These are phyloP conservation scores for Bondarzewia mesenterica DNA, from an alignment of 1,284 basidiomycete species.

Conservation along the genomic window DNA sequence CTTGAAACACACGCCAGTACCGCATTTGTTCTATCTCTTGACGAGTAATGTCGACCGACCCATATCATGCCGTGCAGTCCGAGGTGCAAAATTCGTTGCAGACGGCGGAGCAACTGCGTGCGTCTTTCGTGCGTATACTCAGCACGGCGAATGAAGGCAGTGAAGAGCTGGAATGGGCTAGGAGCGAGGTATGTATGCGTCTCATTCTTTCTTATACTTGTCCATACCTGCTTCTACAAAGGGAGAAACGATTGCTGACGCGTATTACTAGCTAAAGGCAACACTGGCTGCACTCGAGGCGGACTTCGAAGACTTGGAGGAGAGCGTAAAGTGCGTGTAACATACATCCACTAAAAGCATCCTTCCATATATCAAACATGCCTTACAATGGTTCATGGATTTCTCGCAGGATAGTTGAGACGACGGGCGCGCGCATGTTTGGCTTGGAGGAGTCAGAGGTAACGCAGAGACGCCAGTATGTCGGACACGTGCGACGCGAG, in stretches of 20 bases:
- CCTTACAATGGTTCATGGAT: conserved; percentile 2
- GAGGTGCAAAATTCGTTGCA: conserved; percentile 70
- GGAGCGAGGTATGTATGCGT: conserved; percentile 65
- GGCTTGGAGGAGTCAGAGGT: conserved; percentile 74
- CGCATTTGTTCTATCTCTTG: too few species aligned
- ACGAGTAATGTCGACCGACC: conserved; percentile 66
- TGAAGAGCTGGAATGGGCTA: conserved; percentile 67
- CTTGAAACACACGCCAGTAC: too few species aligned
- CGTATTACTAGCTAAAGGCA: conserved; percentile 51
- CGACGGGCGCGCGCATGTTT: conserved; percentile 75
- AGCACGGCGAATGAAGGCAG: conserved; percentile 60
- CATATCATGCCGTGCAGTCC: conserved; percentile 73
- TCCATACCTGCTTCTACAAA: not conserved
- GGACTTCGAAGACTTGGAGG: conserved; percentile 83
- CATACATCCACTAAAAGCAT: not conserved
- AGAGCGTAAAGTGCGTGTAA: conserved; percentile 66
- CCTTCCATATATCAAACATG: not conserved
- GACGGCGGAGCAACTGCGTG: conserved; percentile 56
- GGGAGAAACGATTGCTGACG: not conserved
- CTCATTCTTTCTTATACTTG: conserved; percentile 5
- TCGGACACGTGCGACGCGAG: conserved; percentile 62
- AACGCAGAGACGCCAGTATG: conserved; percentile 62
- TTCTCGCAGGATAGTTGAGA: conserved; percentile 62
- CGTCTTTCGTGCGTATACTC: conserved; percentile 72
- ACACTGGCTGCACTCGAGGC: conserved; percentile 72